Evolutionary conservation across 2,329 filamentous ascomycete genomes (phyloP), one percentile per base, ranked within the genome.

Genomic region (Talaromyces atroroseus): DNA sequence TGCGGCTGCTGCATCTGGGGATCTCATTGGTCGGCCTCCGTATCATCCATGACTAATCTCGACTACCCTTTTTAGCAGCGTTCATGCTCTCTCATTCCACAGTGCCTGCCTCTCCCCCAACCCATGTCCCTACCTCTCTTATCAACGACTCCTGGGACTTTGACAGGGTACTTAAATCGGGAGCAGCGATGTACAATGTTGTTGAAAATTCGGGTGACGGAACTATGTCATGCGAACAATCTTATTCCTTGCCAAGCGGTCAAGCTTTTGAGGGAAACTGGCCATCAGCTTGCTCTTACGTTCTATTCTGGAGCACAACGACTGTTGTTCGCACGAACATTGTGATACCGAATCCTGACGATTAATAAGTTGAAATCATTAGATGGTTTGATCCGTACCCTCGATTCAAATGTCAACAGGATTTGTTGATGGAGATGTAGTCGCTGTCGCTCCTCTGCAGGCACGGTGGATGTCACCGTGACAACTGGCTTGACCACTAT

Each of bases 271-370:
- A 21, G 7, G 49, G 21, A 42, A 23, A 29, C 14, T 21, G n/a
- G n/a, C 26, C 36, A 20, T 52, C 49, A 32, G 49, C 38, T 29
- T 52, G 49, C 49, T 52, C 49, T 40, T 51, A 34, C 18, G 23
- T 51, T 18, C 26, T 5, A 23, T 18, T 21, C 34, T 36, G 21
- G 20, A 23, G 32, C 40, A n/a, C 20, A 4, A 36, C 40, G 23
- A 40, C 49, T 8, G n/a, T 24, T 16, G 2, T 23, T 26, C 16
- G 20, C 40, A 51, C 49, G 12, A n/a, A n/a, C n/a, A n/a, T n/a
- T n/a, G n/a, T n/a, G n/a, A 51, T 23, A 51, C 21, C 4, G n/a
- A 42, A 51, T 34, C 49, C 12, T 34, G 34, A 16, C 49, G 49
- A 42, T 23, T 42, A 23, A 34, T 51, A 40, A 18, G 18, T 16